Evolutionary conservation across 2,329 filamentous ascomycete genomes (phyloP), one percentile per base, ranked within the genome.

Genomic region (Aspergillus felis): DNA sequence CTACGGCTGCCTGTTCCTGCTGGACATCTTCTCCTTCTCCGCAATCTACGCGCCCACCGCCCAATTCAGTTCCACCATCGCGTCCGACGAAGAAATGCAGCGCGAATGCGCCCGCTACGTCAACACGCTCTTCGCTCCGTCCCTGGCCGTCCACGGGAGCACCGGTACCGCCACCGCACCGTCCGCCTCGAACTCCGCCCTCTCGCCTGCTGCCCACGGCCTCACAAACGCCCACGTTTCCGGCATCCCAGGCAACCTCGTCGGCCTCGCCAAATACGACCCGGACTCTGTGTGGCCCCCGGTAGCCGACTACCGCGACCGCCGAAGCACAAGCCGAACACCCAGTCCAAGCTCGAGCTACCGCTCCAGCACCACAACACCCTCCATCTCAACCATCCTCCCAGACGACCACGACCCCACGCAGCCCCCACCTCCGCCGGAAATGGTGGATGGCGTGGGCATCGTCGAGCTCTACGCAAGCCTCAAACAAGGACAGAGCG

Each of bases 11-110:
- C 84, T 96, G 38, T 82, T 96, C 27, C 84, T 97, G 54, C 84
- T 97, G 10, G 94, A 99, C 76, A 90, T 97, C 66, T 97, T 97
- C 79, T 92, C 94, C 72, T 99, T 97, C 72, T 83, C 87, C 32
- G 91, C 90, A 46, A 93, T 95, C 67, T 99, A 99, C 70, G 92
- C 92, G 0, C 87, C 88, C 0, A 91, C 91, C 0, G 82, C 87
- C 0, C 87, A 90, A 41, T 88, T 99, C 57, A 85, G 88, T 60
- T 84, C 87, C 60, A 75, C 72, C 32, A 96, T 99, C 67, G 82
- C 94, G 32, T 81, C 84, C 46, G 91, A 97, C 68, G 79, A 83
- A 44, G 85, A 85, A 56, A 86, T 96, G 76, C 87, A 95, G 58
- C 89, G 91, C 63, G 94, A 99, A 77, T 97, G 94, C 68, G 86